Conservation (phyloP, 805 yeast genomes). For the Yarrowia sp. region DNA sequence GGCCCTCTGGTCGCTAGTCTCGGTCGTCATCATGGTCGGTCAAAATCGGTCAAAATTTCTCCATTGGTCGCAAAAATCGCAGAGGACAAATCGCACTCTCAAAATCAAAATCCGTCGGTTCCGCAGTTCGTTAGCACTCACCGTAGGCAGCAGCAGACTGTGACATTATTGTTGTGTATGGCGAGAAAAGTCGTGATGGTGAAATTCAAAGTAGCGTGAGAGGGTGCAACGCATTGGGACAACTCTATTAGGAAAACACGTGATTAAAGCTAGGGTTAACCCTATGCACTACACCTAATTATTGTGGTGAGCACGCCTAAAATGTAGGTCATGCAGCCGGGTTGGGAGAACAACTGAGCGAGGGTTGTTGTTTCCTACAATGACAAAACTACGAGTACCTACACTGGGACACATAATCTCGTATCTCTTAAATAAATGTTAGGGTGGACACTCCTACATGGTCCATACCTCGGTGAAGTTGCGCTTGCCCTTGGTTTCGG, state of each 20-base stretch:
- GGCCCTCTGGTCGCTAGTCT: not conserved
- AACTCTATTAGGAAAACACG: slow-evolving; percentile 8
- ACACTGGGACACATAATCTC: too few species aligned
- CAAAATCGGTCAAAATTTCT: not conserved
- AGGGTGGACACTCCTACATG: not conserved
- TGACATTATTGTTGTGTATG: slow-evolving; percentile 35
- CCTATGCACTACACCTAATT: slow-evolving; percentile 9
- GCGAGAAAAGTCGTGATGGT: slow-evolving; percentile 23
- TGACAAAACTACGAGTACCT: too few species aligned
- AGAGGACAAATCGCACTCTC: not conserved
- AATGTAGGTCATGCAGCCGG: too few species aligned
- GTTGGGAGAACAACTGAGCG: not conserved
- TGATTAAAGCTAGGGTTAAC: not conserved
- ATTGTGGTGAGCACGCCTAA: not conserved
- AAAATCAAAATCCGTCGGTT: slow-evolving; percentile 5
- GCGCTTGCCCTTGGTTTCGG: slow-evolving; percentile 70
- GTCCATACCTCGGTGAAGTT: slow-evolving; percentile 68
- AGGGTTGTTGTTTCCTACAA: too few species aligned
- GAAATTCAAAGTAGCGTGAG: slow-evolving; percentile 23
- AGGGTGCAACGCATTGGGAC: slow-evolving; percentile 16
- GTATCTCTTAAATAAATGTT: not conserved
- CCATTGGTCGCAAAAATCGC: not conserved
- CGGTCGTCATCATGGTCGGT: not conserved
- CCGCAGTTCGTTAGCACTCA: slow-evolving; percentile 26
- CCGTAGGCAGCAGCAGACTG: slow-evolving; percentile 85